These are phyloP conservation scores for Termitomyces sp. DNA, from an alignment of 768 basidiomycete species.

Conservation along the genomic window DNA sequence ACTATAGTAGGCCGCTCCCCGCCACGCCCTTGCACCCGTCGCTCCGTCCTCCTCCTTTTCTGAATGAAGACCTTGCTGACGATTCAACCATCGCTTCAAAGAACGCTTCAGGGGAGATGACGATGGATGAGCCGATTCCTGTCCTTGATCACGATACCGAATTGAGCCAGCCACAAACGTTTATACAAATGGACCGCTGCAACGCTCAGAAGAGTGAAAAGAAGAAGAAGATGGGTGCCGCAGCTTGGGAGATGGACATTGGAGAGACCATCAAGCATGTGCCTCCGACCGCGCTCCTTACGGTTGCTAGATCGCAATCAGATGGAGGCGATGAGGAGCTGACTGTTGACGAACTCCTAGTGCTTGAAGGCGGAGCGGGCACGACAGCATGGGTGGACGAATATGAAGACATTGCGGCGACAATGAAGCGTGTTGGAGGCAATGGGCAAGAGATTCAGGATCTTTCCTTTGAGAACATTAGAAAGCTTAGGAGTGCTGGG, in stretches of 20 bases:
- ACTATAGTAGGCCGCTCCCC: constrained; percentile 4
- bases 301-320: neutral
- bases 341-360: constrained; percentile 14
- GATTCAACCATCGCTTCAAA: neutral
- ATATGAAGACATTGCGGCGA: neutral
- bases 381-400: constrained; percentile 11
- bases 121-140: constrained; percentile 8
- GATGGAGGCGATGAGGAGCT: constrained; percentile 5
- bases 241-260: constrained; percentile 11
- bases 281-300: neutral
- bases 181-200: neutral
- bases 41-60: neutral
- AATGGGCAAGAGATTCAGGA: neutral
- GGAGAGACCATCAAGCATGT: constrained; percentile 14
- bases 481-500: neutral
- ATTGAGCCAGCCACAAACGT: neutral
- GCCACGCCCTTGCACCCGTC: constrained; percentile 4
- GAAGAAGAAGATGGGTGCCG: constrained; percentile 6
- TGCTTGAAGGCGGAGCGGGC: constrained; percentile 4
- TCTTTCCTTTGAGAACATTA: neutral
- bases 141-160: constrained; percentile 1
- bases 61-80: neutral
- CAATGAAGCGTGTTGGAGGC: constrained; percentile 9
- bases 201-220: neutral
- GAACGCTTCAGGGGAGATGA: constrained; percentile 8